Evolutionary conservation across 2,329 filamentous ascomycete genomes (phyloP), one percentile per base, ranked within the genome.

Genomic region (Atkinsonella texensis): DNA sequence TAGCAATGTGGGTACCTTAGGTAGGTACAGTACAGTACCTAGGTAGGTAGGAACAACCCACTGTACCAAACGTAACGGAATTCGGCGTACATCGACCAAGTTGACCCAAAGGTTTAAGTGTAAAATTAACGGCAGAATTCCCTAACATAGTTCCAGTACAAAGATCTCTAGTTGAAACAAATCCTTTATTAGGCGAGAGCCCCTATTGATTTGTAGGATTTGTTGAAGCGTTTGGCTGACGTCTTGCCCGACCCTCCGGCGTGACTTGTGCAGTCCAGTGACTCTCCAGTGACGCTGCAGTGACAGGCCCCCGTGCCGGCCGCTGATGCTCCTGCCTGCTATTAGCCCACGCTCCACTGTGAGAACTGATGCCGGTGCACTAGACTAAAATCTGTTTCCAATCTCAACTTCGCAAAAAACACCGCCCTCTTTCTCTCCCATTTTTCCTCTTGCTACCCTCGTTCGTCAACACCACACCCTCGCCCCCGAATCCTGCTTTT

Each of bases 381-480:
- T 32, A 48, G 35, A 15, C 28, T 39, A n/a, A 38, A 12, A 23
- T 4, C 35, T 28, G 48, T 28, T 39, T 40, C 41, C 48, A 48
- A 43, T 39, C 15, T 39, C 48, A 39, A 50, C 31, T 48, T 47
- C 39, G 52, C 53, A 23, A 28, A 44, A 52, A n/a, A 38, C 53
- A 35, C 41, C 9, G 10, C 32, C 50, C 48, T 39, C 40, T 41
- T 28, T 6, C 20, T 43, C 46, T 49, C 42, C 44, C 42, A 42
- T 38, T 56, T 54, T 54, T 53, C 54, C 40, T 53, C 53, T 35
- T 48, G 48, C 39, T 51, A 56, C 51, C 49, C 51, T 54, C 49
- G 49, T 44, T 46, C 54, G 44, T 52, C 56, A 57, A 56, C 57
- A 53, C 49, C 53, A 54, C 56, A 54, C 55, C 52, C 50, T 48